phyloP scores from a whole-genome alignment of 73 alveolate species.

The Paramecium caudatum region DNA sequence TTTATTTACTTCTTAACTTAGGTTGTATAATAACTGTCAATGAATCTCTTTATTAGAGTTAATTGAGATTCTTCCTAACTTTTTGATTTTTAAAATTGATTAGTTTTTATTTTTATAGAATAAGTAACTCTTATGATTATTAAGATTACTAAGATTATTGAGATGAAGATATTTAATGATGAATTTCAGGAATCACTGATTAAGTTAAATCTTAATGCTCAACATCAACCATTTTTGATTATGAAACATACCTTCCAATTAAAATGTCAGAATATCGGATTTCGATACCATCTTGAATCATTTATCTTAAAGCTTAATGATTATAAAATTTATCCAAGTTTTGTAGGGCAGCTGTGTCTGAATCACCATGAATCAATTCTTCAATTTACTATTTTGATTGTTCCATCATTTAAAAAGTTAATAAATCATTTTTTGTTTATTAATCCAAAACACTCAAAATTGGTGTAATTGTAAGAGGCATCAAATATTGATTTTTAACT shows the following conservation, averaged over 20 bases:
- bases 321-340: background rate
- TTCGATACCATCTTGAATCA: background rate
- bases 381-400: background rate
- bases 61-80: background rate
- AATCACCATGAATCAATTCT: background rate
- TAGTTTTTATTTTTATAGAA: background rate
- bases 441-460: conserved; percentile 18
- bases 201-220: conserved; percentile 17
- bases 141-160: conserved; percentile 12
- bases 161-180: conserved; percentile 7
- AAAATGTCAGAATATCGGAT: background rate
- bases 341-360: background rate
- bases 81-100: background rate
- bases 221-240: conserved; percentile 22
- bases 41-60: conserved; percentile 19
- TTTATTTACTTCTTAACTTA: background rate
- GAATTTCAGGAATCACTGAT: conserved; percentile 24
- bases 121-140: background rate
- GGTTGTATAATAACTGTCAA: background rate
- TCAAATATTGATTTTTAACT: background rate
- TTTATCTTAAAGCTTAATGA: background rate
- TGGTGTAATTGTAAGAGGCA: background rate
- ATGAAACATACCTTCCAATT: conserved; percentile 1
- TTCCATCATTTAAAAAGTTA: conserved; percentile 50
- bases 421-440: conserved; percentile 12